A percentile compares a stretch with the other conserved stretches of the same genome.
Evolutionary conservation across 164 flowering plant species (phyloP).

Genomic region (Sedum album): DNA sequence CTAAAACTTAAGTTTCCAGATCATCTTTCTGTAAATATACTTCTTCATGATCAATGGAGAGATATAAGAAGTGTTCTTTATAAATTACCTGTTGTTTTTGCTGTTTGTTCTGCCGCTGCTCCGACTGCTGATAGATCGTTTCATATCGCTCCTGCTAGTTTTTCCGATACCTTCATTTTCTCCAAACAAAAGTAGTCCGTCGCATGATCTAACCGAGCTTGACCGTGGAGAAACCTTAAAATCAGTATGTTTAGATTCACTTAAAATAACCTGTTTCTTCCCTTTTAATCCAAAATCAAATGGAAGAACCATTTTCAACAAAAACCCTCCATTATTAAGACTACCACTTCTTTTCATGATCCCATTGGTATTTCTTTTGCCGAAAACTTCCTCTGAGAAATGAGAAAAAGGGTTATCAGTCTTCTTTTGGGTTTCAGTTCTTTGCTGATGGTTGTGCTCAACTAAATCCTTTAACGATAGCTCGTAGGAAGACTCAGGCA

Average conservation of each 20-base stretch:
- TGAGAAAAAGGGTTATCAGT: neutral
- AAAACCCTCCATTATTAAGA: conserved; percentile 18
- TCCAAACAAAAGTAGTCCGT: conserved; percentile 12
- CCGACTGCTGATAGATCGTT: conserved; percentile 21
- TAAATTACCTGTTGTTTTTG: conserved; percentile 10
- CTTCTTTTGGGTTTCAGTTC: neutral
- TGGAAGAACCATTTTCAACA: conserved; percentile 30
- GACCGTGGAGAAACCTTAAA: conserved; percentile 23
- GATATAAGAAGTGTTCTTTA: neutral
- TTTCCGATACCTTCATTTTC: conserved; percentile 16
- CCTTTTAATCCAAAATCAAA: conserved; percentile 19
- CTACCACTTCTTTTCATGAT: conserved; percentile 12
- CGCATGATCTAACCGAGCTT: conserved; percentile 31
- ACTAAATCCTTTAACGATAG: conserved; percentile 35
- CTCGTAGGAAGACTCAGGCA: conserved; percentile 44
- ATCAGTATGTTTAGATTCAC: neutral
- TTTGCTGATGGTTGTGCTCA: conserved; percentile 14
- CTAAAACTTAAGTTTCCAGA: too few relatives aligned
- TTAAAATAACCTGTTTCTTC: conserved; percentile 15
- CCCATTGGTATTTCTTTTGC: neutral
- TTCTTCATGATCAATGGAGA: neutral
- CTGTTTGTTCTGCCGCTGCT: conserved; percentile 23
- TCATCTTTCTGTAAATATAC: neutral
- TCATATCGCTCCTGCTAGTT: conserved; percentile 13
- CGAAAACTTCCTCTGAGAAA: neutral